Evolutionary conservation across 208 protist genomes (phyloP), one percentile per base, ranked within the genome.

Genomic region (Crithidia fasciculata): DNA sequence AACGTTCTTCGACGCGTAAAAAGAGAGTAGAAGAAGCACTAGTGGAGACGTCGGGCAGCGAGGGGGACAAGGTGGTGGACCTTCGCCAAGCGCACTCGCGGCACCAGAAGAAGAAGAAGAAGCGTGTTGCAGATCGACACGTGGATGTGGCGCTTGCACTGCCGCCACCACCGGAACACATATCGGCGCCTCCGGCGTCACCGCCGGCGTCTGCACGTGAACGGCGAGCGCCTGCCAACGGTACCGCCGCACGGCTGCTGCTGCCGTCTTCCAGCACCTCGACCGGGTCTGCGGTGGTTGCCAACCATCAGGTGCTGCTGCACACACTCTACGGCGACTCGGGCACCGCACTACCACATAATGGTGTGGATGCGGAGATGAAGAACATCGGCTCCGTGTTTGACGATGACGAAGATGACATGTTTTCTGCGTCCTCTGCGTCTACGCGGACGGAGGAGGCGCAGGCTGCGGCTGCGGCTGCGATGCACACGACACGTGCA

Each of bases 281-380:
- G 0, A 12, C 16, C 13, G 5, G 39, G 5, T 19, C 12, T 0
- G 12, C 43, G 5, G 18, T n/a, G 4, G 43, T 52, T 4, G 43
- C 9, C 59, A 53, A 8, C n/a, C 52, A 53, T 53, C 59, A 64
- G 19, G n/a, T 52, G n/a, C 43, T 64, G 8, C 19, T 64, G 2
- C 41, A 64, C 28, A 64, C 59, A 43, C 41, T 64, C 41, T 43
- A 64, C 43, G 8, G 57, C 13, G 57, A 41, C 37, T 39, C 57
- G 7, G 57, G 57, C 16, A 47, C 57, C 5, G 36, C 57, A 4
- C 57, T 39, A 16, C 12, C 18, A 19, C 39, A 39, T 12, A 47
- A 8, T 4, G 39, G 39, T 47, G 39, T 47, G 13, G 37, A 2
- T 2, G 37, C 41, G 40, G 10, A 56, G 52, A 15, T 19, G 57